A percentile compares a stretch with the other conserved stretches of the same genome.
Evolutionary conservation across 1,284 basidiomycete species (phyloP).

Genomic region (Schizopora paradoxa): DNA sequence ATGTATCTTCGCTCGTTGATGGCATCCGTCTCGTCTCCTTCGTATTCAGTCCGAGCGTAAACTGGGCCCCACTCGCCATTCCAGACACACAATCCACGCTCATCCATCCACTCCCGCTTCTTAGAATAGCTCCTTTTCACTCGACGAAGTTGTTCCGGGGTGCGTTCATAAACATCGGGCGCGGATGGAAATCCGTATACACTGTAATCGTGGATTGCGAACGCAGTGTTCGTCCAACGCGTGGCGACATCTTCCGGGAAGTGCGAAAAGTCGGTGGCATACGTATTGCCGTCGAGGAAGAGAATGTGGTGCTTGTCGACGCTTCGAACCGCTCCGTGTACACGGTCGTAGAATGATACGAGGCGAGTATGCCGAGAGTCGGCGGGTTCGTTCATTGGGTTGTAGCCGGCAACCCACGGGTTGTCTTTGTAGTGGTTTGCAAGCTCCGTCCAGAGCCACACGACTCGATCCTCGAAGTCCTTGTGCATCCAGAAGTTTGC

Average conservation of each 20-base stretch:
- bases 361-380: conserved; percentile 51
- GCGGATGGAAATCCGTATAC: conserved; percentile 66
- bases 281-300: conserved; percentile 70
- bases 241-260: conserved; percentile 52
- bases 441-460: conserved; percentile 68
- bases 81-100: conserved; percentile 62
- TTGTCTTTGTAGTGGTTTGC: conserved; percentile 62
- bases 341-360: conserved; percentile 56
- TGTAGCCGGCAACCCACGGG: conserved; percentile 67
- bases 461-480: conserved; percentile 68
- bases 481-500: conserved; percentile 68
- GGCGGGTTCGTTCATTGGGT: conserved; percentile 73
- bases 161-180: conserved; percentile 51
- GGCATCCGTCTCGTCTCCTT: conserved; percentile 49
- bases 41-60: conserved; percentile 53
- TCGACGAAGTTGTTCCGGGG: conserved; percentile 45
- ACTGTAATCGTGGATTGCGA: conserved; percentile 73
- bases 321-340: conserved; percentile 56
- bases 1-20: conserved; percentile 65
- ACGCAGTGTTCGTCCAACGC: conserved; percentile 62
- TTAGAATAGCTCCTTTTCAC: conserved; percentile 54
- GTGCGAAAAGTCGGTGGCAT: conserved; percentile 66
- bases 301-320: conserved; percentile 64
- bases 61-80: conserved; percentile 75
- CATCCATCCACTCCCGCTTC: conserved; percentile 68